Evolutionary conservation across 192 early-diverging fungal genomes (phyloP).

Genomic region (Phycomyces blakesleeanus): DNA sequence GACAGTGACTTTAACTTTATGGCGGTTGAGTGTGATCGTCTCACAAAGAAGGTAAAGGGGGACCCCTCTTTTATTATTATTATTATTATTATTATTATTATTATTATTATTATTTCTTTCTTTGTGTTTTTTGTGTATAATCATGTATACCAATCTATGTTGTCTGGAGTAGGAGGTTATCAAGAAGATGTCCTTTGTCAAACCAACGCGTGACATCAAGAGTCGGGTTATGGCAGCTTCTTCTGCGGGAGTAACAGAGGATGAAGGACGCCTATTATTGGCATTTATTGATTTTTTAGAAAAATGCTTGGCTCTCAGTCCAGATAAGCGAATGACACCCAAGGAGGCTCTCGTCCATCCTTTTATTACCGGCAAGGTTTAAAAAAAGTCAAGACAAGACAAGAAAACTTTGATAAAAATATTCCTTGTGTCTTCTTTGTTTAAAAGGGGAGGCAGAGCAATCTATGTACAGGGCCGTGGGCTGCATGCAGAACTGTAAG

Average conservation of each 20-base stretch:
- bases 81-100: neutral
- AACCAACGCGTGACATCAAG: conserved; percentile 70
- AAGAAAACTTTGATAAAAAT: too few species aligned
- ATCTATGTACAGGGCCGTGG: too few species aligned
- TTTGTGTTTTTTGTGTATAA: neutral
- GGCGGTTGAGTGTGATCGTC: conserved; percentile 54
- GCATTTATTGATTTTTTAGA: conserved; percentile 85
- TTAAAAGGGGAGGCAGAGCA: too few species aligned
- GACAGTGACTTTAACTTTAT: conserved; percentile 72
- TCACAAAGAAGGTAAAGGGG: conserved; percentile 50
- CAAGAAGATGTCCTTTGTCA: conserved; percentile 59
- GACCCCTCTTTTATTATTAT: neutral
- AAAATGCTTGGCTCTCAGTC: conserved; percentile 75
- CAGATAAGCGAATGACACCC: conserved; percentile 85
- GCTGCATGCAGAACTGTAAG: too few species aligned
- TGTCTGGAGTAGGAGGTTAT: conserved; percentile 53
- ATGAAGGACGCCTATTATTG: conserved; percentile 55
- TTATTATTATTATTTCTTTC: neutral
- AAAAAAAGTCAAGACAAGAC: conserved; percentile 1
- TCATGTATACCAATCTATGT: neutral
- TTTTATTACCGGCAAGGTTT: conserved; percentile 62
- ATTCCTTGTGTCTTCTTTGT: too few species aligned
- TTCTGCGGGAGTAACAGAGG: conserved; percentile 50
- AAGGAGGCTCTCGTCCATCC: conserved; percentile 85
- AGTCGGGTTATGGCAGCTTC: conserved; percentile 52